Evolutionary conservation across 805 yeast genomes (phyloP), one percentile per base, ranked within the genome.

Genomic region (Sporopachydermia quercuum): DNA sequence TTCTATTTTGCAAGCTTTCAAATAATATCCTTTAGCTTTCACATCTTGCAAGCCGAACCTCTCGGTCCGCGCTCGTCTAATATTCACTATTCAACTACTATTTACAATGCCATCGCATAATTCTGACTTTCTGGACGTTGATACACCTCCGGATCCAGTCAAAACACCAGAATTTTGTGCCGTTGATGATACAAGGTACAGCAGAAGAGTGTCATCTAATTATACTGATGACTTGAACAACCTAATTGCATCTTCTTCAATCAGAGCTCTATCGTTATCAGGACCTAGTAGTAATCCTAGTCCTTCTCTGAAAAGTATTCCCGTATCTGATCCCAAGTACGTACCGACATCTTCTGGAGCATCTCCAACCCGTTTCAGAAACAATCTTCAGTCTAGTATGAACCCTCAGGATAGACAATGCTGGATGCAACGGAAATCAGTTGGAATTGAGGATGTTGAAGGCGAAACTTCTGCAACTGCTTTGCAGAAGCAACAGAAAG

Each of bases 121-220:
- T 3, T 40, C 47, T 15, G 45, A 44, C 11, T 42, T 34, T 16
- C 8, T 44, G 5, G 35, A 39, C 35, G 23, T 41, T 14, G 16
- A 37, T 3, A 43, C 39, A 3, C 44, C 49, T 4, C 50, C 50
- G 19, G 39, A 40, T 19, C 44, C 51, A 0, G 19, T 43, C 11
- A 35, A 43, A 30, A 47, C 51, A 3, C 49, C 49, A 1, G 49
- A 45, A n/a, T 23, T 23, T 23, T 8, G 13, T 8, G 30, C 30
- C 30, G 30, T 23, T 8, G n/a, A n/a, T n/a, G 30, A 23, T 8
- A 8, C n/a, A 8, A 8, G 13, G n/a, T 8, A 8, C n/a, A 8
- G 13, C 13, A 23, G 30, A 23, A 23, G 30, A 23, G 13, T 8
- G 30, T 23, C 30, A n/a, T 23, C 30, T 8, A 23, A 23, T n/a